Evolutionary conservation across 2,329 filamentous ascomycete genomes (phyloP).

Genomic region (Claviceps capensis): DNA sequence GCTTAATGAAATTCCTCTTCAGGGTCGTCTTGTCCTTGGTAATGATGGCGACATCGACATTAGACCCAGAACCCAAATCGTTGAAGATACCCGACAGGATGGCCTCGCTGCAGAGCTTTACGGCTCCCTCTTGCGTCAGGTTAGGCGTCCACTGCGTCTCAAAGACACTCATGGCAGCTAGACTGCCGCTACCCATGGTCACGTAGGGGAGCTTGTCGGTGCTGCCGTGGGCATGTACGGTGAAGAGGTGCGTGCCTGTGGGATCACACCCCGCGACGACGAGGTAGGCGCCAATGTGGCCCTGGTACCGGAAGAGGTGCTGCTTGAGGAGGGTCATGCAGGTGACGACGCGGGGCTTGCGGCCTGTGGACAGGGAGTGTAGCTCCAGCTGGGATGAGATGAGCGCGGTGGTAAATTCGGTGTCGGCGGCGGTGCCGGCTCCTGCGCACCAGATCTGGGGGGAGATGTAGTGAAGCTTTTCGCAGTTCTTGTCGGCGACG

Average conservation of each 20-base stretch:
- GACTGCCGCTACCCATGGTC: slow-evolving; percentile 92
- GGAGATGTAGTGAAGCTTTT: slow-evolving; percentile 98
- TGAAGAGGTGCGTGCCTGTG: slow-evolving; percentile 89
- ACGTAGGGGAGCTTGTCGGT: slow-evolving; percentile 99
- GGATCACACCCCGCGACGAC: slow-evolving; percentile 95
- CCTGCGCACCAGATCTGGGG: slow-evolving; percentile 99
- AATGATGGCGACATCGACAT: slow-evolving; percentile 94
- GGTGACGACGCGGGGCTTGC: slow-evolving; percentile 91
- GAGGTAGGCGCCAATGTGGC: slow-evolving; percentile 93
- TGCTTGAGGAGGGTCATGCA: slow-evolving; percentile 99
- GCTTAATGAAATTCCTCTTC: slow-evolving; percentile 83
- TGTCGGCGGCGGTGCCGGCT: slow-evolving; percentile 93
- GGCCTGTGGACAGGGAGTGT: slow-evolving; percentile 89
- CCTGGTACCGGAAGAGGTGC: slow-evolving; percentile 97
- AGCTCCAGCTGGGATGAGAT: slow-evolving; percentile 98
- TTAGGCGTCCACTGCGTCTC: slow-evolving; percentile 86
- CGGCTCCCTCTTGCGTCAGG: slow-evolving; percentile 65
- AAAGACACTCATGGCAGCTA: slow-evolving; percentile 96
- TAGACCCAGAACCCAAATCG: slow-evolving; percentile 90
- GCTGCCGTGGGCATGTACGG: slow-evolving; percentile 93
- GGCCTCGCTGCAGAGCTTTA: slow-evolving; percentile 70
- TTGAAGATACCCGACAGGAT: slow-evolving; percentile 98
- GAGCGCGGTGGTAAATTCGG: slow-evolving; percentile 96
- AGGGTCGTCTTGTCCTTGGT: slow-evolving; percentile 89
- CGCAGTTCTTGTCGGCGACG: slow-evolving; percentile 99